A percentile compares a stretch with the other conserved stretches of the same genome.
Evolutionary conservation across 2,329 filamentous ascomycete genomes (phyloP).

Genomic region (Epichloe brachyelytri): DNA sequence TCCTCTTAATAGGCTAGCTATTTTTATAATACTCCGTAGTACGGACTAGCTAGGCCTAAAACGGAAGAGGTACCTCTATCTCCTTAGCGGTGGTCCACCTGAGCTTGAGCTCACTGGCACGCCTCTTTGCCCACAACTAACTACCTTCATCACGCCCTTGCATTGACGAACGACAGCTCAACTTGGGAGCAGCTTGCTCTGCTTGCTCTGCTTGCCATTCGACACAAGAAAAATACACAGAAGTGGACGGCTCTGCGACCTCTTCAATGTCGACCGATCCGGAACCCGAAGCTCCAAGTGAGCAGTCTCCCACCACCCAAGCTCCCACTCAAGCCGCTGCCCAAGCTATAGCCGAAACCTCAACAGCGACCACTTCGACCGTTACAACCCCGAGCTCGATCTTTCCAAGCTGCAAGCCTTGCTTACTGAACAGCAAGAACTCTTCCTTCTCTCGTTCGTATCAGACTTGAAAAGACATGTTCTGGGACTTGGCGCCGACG

Average conservation of each 20-base stretch:
- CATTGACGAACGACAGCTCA: not conserved
- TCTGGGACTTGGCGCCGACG: conserved; percentile 57
- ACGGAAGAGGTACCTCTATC: no score
- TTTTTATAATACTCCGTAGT: no score
- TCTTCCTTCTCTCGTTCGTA: conserved; percentile 83
- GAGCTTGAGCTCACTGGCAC: not conserved
- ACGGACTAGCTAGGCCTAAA: no score
- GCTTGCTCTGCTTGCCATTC: not conserved
- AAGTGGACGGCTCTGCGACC: not conserved
- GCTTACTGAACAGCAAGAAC: conserved; percentile 87
- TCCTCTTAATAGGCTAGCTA: no score
- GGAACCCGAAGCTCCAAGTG: conserved; percentile 21
- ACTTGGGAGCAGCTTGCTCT: not conserved
- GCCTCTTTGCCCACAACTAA: not conserved
- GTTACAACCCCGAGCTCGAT: conserved; percentile 65
- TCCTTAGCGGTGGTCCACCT: no score
- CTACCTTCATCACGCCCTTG: not conserved
- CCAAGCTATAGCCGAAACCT: conserved; percentile 8
- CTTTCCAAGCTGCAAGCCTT: conserved; percentile 78
- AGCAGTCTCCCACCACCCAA: conserved; percentile 6
- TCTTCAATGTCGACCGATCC: conserved; percentile 23
- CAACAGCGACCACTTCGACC: conserved; percentile 21
- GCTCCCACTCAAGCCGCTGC: not conserved
- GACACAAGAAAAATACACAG: not conserved
- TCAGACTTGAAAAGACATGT: conserved; percentile 75